Base-by-base conservation (phyloP, 306 rosid genomes). In the Chamaecrista fasciculata region DNA sequence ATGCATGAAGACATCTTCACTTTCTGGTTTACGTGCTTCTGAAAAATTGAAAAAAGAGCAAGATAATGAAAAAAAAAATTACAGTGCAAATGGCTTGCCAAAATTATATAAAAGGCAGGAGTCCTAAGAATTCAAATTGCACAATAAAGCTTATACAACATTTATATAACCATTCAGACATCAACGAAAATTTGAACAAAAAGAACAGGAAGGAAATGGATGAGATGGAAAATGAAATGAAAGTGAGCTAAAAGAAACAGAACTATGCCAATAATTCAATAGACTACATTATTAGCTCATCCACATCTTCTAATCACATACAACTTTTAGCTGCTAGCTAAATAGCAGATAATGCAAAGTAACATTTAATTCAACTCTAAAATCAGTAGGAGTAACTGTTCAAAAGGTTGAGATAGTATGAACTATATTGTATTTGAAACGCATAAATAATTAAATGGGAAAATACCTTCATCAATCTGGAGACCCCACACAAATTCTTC, bases 401-500 rank as follows among this genome's bases (percentile, higher is more conserved):
- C 36, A 48, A 29, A 67, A 67, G 10, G 11, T 24, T 60, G 37
- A 18, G 59, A 48, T 57, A 46, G 47, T 29, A 63, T 46, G 33
- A 66, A 72, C 21, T 18, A 31, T 23, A 42, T 18, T 39, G 53
- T 20, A 52, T 56, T 21, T 18, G 43, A 42, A 70, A 61, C 26
- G 34, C 24, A 52, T 36, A 84, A 16, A 46, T 37, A 59, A 34
- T n/a, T 33, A 29, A 12, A 40, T 5, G 25, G 48, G 36, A 74
- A 53, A 9, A 34, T 80, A 91, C 99, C 97, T 88, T 94, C 95
- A 66, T 85, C 99, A 74, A 91, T 86, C 80, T 88, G 97, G 71
- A 91, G 91, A 79, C 99, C 89, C 95, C 89, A 88, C 61, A 94
- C 95, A 85, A 88, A 94, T 76, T 94, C 99, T 83, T 94, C 96